phyloP scores from a whole-genome alignment of 2,329 filamentous ascomycete species.

The Colletotrichum destructivum region DNA sequence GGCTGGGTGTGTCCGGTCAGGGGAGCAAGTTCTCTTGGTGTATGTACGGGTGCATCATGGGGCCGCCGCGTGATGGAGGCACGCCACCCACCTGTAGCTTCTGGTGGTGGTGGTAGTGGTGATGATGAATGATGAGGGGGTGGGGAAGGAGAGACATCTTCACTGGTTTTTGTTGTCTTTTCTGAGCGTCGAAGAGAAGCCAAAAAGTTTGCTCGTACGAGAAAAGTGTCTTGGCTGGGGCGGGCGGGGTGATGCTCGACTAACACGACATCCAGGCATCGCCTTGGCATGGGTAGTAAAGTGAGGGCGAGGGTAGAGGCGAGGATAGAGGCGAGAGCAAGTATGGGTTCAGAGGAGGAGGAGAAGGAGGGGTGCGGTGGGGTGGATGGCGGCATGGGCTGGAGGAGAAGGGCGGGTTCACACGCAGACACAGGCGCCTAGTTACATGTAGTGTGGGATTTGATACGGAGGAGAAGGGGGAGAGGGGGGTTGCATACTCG shows the following conservation, averaged over 20 bases:
- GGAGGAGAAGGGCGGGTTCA: conserved; percentile 4
- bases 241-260: conserved; percentile 32
- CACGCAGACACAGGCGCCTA: not conserved
- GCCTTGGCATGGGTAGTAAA: conserved; percentile 17
- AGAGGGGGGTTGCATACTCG: not conserved
- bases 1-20: not conserved
- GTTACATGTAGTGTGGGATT: not conserved
- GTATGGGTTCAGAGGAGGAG: not conserved
- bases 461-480: not conserved
- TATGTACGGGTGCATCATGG: conserved; percentile 28
- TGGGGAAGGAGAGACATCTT: conserved; percentile 7
- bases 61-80: conserved; percentile 37
- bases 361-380: not conserved
- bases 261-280: conserved; percentile 28
- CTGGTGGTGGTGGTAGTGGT: conserved; percentile 3
- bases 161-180: not conserved
- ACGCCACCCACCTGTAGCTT: conserved; percentile 22
- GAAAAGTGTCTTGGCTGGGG: conserved; percentile 31
- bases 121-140: conserved; percentile 5
- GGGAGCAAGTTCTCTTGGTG: conserved; percentile 3
- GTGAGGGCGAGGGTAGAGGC: not conserved
- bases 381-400: conserved; percentile 25
- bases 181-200: conserved; percentile 4
- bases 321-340: not conserved
- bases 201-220: conserved; percentile 34